Base-by-base conservation (phyloP, 2,329 filamentous ascomycete species). In the Gremmenia infestans region DNA sequence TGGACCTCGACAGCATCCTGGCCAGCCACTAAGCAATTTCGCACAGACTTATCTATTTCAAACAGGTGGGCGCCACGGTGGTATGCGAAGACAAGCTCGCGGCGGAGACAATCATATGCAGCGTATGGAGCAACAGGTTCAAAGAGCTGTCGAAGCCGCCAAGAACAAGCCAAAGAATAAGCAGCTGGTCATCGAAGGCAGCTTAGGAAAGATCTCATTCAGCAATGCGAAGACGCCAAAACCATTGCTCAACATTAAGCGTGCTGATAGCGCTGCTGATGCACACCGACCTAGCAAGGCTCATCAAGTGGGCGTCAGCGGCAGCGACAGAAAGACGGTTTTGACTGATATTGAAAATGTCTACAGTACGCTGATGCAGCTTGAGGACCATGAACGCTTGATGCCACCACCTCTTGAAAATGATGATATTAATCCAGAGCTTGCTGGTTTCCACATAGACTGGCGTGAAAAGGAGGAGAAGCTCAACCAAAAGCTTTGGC, bases 101-200 rank as follows among this genome's bases (percentile, higher is more conserved):
- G 90, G 88, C 45, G 91, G 90, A 17, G 94, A 99, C 71, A 99
- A 97, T 70, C 94, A 99, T 69, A 90, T 97, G 76, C 94, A 97
- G 71, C 87, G 94, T 54, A 99, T 99, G 94, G 93, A 99, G 72
- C 94, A 99, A 73, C 94, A 99, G 72, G 95, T 99, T 12, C 93
- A 97, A 71, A 86, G 94, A 55, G 94, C 94, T 23, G 94, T 99
- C 0, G 94, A 99, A 70, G 94, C 94, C 1, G 94, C 94, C 52
- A 99, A 97, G 76, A 90, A 91, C 58, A 93, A 96, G 73, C 94
- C 94, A 12, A 99, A 99, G 79, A 97, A 96, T 70, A 96, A 95
- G 68, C 92, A 97, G 71, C 80, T 99, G 8, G 92, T 97, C 19
- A 93, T 99, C 57, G 93, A 97, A 69, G 94, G 94, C 25, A 97